Evolutionary conservation across 179 eudicot species (phyloP), one percentile per base, ranked within the genome.

Genomic region (Beta corolliflora): DNA sequence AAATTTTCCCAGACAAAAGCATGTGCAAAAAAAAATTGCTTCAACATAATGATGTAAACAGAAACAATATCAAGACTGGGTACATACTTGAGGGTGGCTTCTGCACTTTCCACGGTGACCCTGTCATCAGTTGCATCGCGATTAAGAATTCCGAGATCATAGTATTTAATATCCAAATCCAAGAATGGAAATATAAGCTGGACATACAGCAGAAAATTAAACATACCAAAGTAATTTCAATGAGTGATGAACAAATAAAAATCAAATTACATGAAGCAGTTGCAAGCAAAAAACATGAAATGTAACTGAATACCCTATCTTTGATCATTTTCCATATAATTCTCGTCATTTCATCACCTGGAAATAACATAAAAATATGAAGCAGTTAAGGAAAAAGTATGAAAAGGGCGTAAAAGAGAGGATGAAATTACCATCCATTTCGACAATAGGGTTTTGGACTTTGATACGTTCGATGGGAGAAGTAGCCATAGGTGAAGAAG

Each of bases 301-400:
- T 19, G 5, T n/a, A 48, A 55, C 12, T 9, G 3, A 53, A 75
- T 67, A 94, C 99, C 88, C 90, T 96, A 54, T 96, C 93, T 76
- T 96, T 96, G 77, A 96, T 96, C 97, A 88, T 87, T 71, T 83
- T 81, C 99, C 99, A 96, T 58, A 96, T 94, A 41, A 96, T 86
- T 84, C 99, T 87, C 45, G 99, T 86, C 99, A 96, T 96, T 81
- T 96, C 99, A 92, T 96, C 99, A 44, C 99, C 99, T 96, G 59
- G 31, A 80, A 82, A 60, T 65, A 46, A 55, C 25, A 61, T 18
- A 73, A 77, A 55, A 64, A 75, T 8, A 65, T 48, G 60, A 18
- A 63, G 23, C 19, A 54, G 71, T 45, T 13, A 19, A 54, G 5
- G 45, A 68, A 78, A 56, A 61, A 59, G 7, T 52, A 9, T 9